These are phyloP conservation scores for Ceratobasidium sp. DNA, from an alignment of 1,284 basidiomycete genomes.

Conservation along the genomic window DNA sequence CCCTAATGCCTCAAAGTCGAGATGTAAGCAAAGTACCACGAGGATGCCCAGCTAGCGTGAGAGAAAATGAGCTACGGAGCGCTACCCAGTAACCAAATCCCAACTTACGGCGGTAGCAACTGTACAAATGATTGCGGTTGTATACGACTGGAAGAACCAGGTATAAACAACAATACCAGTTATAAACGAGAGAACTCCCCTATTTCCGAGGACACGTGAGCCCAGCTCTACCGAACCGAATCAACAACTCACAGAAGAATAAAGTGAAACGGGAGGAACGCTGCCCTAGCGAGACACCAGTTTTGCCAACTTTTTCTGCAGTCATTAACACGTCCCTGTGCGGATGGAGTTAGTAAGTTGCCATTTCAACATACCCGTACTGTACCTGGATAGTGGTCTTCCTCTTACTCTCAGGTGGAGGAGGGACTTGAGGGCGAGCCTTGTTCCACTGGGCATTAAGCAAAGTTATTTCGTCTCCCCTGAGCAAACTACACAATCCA, in stretches of 20 bases:
- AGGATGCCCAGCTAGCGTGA: slow-evolving; percentile 10
- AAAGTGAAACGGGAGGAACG: slow-evolving; percentile 8
- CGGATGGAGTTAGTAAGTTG: background rate
- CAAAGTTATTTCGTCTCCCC: slow-evolving; percentile 14
- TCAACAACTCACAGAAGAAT: slow-evolving; percentile 13
- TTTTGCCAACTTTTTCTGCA: slow-evolving; percentile 7
- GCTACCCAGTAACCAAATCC: background rate
- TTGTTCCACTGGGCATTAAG: slow-evolving; percentile 31
- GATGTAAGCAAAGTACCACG: slow-evolving; percentile 11
- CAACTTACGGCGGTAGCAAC: slow-evolving; percentile 25
- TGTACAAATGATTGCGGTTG: slow-evolving; percentile 27
- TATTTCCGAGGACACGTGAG: background rate
- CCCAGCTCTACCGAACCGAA: too few relatives aligned
- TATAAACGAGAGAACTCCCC: slow-evolving; percentile 32
- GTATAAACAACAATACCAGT: slow-evolving; percentile 27
- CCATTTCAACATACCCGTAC: slow-evolving; percentile 14
- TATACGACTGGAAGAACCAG: slow-evolving; percentile 19
- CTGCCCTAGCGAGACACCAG: slow-evolving; percentile 16
- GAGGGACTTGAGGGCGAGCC: too few relatives aligned
- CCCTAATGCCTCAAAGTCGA: slow-evolving; percentile 35
- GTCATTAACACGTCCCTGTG: background rate
- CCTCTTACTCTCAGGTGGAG: too few relatives aligned
- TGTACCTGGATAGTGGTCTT: too few relatives aligned
- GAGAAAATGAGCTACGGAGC: background rate
- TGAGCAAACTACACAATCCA: slow-evolving; percentile 4